Conservation (phyloP, 2,329 filamentous ascomycete genomes). For the Cladosporium sp. region DNA sequence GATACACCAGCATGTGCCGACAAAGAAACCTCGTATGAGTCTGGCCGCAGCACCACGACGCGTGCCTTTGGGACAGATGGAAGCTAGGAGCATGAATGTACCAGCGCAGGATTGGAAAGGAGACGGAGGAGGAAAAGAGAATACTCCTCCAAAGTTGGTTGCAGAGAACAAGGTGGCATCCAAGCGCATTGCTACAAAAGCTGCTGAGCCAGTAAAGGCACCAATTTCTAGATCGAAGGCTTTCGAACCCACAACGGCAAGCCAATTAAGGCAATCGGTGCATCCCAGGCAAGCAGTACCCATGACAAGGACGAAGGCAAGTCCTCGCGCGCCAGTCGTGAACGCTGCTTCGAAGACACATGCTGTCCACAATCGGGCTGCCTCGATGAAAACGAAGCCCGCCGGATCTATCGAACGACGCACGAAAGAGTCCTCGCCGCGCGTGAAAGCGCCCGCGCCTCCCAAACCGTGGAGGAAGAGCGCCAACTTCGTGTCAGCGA, state of each 20-base stretch:
- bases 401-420: not conserved
- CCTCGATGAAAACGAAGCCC: not conserved
- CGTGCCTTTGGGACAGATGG: constrained; percentile 44
- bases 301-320: not conserved
- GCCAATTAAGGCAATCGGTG: not conserved
- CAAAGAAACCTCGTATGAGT: constrained; percentile 36
- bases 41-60: constrained; percentile 46
- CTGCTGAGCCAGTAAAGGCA: not conserved
- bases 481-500: constrained; percentile 4
- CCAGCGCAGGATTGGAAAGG: constrained; percentile 49
- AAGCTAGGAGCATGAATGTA: constrained; percentile 28
- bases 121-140: constrained; percentile 59
- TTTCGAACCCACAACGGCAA: constrained; percentile 22
- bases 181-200: not conserved
- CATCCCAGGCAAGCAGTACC: constrained; percentile 7
- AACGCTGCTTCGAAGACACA: not conserved
- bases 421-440: not conserved
- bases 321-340: not conserved
- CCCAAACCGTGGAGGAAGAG: constrained; percentile 7
- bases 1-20: constrained; percentile 25
- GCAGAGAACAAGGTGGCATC: not conserved
- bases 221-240: constrained; percentile 15
- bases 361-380: not conserved
- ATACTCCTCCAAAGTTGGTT: constrained; percentile 49
- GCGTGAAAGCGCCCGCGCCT: not conserved